These are phyloP conservation scores for Cytospora paraplurivora DNA, from an alignment of 2,329 filamentous ascomycete genomes.

Conservation along the genomic window DNA sequence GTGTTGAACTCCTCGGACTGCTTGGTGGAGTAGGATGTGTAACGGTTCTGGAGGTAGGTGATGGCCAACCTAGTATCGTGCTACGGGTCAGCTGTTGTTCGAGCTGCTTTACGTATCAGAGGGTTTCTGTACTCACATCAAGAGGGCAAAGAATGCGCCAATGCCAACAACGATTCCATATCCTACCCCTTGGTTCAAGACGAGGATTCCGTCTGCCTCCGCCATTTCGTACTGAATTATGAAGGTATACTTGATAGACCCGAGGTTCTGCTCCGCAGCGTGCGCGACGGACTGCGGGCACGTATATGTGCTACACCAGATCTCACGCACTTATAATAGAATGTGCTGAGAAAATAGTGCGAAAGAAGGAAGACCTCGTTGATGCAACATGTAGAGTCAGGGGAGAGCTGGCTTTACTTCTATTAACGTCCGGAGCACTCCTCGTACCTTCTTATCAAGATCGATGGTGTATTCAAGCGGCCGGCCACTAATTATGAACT, in stretches of 20 bases:
- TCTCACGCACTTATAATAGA: not conserved
- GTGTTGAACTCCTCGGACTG: constrained; percentile 52
- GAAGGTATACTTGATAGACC: not conserved
- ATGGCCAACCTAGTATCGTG: constrained; percentile 35
- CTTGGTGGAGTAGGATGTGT: constrained; percentile 42
- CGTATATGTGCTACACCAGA: not conserved
- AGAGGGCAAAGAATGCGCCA: constrained; percentile 45
- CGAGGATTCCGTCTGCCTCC: constrained; percentile 16
- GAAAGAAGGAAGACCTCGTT: not conserved
- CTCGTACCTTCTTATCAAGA: constrained; percentile 17
- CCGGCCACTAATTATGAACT: not conserved
- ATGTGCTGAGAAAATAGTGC: not conserved
- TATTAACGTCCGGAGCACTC: not conserved
- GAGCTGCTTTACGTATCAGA: not conserved
- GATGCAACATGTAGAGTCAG: not conserved
- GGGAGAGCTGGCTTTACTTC: not conserved
- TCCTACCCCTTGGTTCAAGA: constrained; percentile 37
- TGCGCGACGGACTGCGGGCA: not conserved
- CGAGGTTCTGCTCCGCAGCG: not conserved
- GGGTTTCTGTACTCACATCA: constrained; percentile 38
- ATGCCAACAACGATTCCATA: constrained; percentile 55
- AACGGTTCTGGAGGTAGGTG: constrained; percentile 46
- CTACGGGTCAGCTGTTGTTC: not conserved
- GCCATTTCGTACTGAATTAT: constrained; percentile 11
- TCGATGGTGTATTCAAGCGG: constrained; percentile 5